These are phyloP conservation scores for Nakaseomyces kungkrabaensis DNA, from an alignment of 1,139 yeast genomes.

Conservation along the genomic window DNA sequence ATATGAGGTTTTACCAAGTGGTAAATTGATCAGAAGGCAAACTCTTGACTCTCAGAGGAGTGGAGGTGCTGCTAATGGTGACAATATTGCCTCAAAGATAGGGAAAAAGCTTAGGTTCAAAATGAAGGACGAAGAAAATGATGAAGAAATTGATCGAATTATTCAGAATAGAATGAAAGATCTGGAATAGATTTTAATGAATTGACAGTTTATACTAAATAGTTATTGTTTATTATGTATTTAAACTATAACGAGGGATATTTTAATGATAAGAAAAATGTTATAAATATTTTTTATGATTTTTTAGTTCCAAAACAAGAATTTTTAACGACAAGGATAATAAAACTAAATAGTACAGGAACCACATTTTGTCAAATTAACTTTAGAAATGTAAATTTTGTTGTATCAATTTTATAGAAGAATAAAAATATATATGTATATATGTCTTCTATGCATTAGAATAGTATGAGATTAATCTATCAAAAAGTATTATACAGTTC, in stretches of 20 bases:
- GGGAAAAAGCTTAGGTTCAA: conserved; percentile 31
- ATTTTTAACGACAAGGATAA: background rate
- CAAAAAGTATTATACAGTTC: no score
- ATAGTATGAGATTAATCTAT: no score
- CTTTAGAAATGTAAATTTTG: no score
- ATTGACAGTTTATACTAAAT: background rate
- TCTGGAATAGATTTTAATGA: conserved; percentile 22
- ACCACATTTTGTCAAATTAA: no score
- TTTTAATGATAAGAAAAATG: background rate
- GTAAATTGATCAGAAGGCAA: conserved; percentile 45
- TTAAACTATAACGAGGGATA: background rate
- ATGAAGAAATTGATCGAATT: conserved; percentile 50
- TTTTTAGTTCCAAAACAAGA: background rate
- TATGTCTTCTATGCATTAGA: no score
- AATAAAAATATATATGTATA: no score
- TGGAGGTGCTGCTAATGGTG: conserved; percentile 4
- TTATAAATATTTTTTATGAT: background rate
- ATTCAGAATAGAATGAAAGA: conserved; percentile 44
- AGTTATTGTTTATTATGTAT: background rate
- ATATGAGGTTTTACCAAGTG: conserved; percentile 60
- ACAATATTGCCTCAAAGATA: conserved; percentile 12
- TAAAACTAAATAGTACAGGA: no score
- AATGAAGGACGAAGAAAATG: conserved; percentile 25
- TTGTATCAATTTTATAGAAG: no score
- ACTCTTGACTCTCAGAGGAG: conserved; percentile 14